Conservation (phyloP, 306 rosid genomes). For the Leucaena leucocephala region DNA sequence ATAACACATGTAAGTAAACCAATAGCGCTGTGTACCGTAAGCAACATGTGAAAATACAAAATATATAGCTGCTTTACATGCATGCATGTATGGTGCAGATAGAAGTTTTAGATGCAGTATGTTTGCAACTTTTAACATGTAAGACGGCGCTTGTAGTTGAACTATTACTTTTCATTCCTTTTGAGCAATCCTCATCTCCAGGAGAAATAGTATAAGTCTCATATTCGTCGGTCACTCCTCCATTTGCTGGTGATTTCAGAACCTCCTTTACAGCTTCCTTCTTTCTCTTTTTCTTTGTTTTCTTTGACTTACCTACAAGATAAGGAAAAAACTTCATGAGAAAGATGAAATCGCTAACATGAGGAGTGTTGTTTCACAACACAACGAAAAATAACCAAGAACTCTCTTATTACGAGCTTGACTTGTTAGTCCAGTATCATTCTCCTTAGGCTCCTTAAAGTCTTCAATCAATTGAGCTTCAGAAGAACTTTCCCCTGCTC, state of each 20-base stretch:
- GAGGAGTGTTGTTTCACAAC: slow-evolving; percentile 9
- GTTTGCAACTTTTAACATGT: slow-evolving; percentile 3
- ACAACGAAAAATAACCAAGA: not conserved
- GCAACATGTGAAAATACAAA: slow-evolving; percentile 6
- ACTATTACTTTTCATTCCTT: slow-evolving; percentile 58
- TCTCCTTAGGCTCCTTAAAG: slow-evolving; percentile 20
- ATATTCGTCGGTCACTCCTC: slow-evolving; percentile 31
- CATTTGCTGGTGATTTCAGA: slow-evolving; percentile 35
- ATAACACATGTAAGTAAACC: slow-evolving; percentile 1
- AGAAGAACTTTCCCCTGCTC: slow-evolving; percentile 21
- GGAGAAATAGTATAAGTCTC: slow-evolving; percentile 48
- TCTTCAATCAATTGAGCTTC: slow-evolving; percentile 22
- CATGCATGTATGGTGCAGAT: not conserved
- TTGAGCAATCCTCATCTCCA: slow-evolving; percentile 53
- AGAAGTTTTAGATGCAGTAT: slow-evolving; percentile 6
- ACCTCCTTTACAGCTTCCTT: slow-evolving; percentile 37
- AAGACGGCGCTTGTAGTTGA: slow-evolving; percentile 15
- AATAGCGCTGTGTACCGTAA: not conserved
- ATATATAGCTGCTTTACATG: not conserved
- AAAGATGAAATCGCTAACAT: slow-evolving; percentile 17
- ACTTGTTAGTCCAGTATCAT: slow-evolving; percentile 22
- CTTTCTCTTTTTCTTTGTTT: slow-evolving; percentile 52
- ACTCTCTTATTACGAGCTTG: slow-evolving; percentile 26
- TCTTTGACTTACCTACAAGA: slow-evolving; percentile 64
- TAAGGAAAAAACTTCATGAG: not conserved